These are phyloP conservation scores for Phytophthora constricta DNA, from an alignment of 352 stramenopile genomes.

Conservation along the genomic window DNA sequence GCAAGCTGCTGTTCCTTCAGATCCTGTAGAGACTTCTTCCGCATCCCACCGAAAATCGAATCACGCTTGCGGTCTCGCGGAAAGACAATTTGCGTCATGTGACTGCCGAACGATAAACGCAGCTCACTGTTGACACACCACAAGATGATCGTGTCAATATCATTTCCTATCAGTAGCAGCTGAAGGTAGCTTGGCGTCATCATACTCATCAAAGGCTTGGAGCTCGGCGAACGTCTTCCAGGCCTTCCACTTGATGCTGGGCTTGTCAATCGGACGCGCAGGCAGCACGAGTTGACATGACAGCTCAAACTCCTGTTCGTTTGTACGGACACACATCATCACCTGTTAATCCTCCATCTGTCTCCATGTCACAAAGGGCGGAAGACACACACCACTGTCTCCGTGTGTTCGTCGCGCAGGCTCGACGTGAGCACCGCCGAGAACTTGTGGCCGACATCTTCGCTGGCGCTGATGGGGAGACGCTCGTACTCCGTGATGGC, in stretches of 20 bases:
- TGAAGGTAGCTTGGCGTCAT: not conserved
- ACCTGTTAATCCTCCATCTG: conserved; percentile 19
- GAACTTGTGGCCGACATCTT: conserved; percentile 56
- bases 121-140: conserved; percentile 52
- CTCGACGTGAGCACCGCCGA: conserved; percentile 60
- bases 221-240: conserved; percentile 78
- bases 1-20: conserved; percentile 77
- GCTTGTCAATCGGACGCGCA: conserved; percentile 58
- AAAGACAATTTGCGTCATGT: conserved; percentile 68
- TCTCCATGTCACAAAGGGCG: conserved; percentile 4
- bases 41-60: conserved; percentile 71
- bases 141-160: conserved; percentile 14
- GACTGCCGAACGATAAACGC: conserved; percentile 48
- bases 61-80: conserved; percentile 75
- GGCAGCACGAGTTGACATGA: conserved; percentile 73
- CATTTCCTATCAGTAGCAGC: not conserved
- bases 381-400: conserved; percentile 50
- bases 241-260: conserved; percentile 79
- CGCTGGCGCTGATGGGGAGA: conserved; percentile 44
- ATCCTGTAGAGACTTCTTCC: conserved; percentile 72
- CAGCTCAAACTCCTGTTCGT: conserved; percentile 69
- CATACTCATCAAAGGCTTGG: conserved; percentile 75
- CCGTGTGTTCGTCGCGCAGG: conserved; percentile 63
- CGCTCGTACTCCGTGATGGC: conserved; percentile 72
- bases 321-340: conserved; percentile 12